These are phyloP conservation scores for Poronia punctata DNA, from an alignment of 495 filamentous ascomycete genomes.

Conservation along the genomic window DNA sequence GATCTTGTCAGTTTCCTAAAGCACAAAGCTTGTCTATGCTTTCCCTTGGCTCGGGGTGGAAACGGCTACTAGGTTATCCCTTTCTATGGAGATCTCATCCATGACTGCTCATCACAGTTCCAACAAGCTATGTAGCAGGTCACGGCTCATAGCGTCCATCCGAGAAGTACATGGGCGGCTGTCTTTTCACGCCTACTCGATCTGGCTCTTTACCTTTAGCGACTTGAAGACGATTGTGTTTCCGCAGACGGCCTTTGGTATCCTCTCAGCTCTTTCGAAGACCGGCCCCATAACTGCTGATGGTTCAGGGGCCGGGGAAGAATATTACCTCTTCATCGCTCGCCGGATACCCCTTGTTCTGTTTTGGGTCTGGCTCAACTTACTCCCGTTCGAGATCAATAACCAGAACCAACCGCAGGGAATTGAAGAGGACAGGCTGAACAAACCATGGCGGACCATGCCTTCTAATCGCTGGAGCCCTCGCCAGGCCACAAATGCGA, in stretches of 20 bases:
- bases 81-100: too few species aligned
- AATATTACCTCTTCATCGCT: not conserved
- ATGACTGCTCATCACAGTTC: too few species aligned
- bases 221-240: slow-evolving; percentile 20
- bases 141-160: too few species aligned
- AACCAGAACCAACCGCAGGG: slow-evolving; percentile 43
- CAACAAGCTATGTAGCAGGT: too few species aligned
- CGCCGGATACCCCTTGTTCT: slow-evolving; percentile 8
- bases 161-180: too few species aligned
- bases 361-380: slow-evolving; percentile 23
- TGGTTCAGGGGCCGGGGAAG: not conserved
- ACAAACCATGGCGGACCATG: slow-evolving; percentile 54
- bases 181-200: slow-evolving; percentile 9
- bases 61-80: too few species aligned
- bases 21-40: too few species aligned
- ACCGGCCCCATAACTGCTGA: not conserved
- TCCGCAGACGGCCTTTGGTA: not conserved
- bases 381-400: slow-evolving; percentile 35
- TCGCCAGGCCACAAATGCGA: slow-evolving; percentile 22
- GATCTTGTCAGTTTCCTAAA: too few species aligned
- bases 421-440: slow-evolving; percentile 43
- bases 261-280: not conserved
- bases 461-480: slow-evolving; percentile 35
- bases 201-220: slow-evolving; percentile 29
- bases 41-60: too few species aligned